Evolutionary conservation across 352 stramenopile species (phyloP).

Genomic region (Phytophthora parvispora): DNA sequence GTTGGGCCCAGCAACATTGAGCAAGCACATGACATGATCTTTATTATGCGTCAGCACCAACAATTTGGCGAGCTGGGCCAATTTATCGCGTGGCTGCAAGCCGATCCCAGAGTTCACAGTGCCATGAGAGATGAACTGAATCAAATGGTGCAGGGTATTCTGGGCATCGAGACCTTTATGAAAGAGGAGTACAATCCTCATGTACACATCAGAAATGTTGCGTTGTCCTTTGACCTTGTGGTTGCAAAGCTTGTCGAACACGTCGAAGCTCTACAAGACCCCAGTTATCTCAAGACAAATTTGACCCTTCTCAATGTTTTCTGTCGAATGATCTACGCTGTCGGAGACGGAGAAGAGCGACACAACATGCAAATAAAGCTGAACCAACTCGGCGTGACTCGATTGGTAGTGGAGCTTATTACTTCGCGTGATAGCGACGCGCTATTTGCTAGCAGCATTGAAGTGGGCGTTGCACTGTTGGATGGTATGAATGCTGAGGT

Average conservation of each 20-base stretch:
- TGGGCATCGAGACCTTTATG: conserved; percentile 59
- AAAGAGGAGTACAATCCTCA: conserved; percentile 57
- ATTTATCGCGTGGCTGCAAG: conserved; percentile 54
- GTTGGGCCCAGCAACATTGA: neutral
- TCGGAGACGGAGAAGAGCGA: conserved; percentile 54
- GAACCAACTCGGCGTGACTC: conserved; percentile 67
- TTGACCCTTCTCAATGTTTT: conserved; percentile 79
- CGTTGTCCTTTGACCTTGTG: conserved; percentile 74
- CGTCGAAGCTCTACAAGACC: conserved; percentile 63
- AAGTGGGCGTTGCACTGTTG: conserved; percentile 72
- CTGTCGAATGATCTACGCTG: conserved; percentile 76
- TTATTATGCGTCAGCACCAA: conserved; percentile 30
- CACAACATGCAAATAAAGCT: conserved; percentile 80
- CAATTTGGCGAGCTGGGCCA: conserved; percentile 57
- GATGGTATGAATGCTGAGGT: conserved; percentile 85
- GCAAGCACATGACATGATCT: conserved; percentile 4
- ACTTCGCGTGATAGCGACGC: conserved; percentile 59
- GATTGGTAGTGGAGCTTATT: conserved; percentile 76
- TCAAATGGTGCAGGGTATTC: conserved; percentile 75
- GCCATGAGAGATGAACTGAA: conserved; percentile 79
- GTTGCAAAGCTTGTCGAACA: conserved; percentile 71
- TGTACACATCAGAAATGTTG: conserved; percentile 50
- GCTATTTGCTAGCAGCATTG: conserved; percentile 66
- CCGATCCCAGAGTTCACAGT: conserved; percentile 46
- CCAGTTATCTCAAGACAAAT: conserved; percentile 74